Conservation (phyloP, 1,284 basidiomycete species). For the Ceraceosorus guamensis region DNA sequence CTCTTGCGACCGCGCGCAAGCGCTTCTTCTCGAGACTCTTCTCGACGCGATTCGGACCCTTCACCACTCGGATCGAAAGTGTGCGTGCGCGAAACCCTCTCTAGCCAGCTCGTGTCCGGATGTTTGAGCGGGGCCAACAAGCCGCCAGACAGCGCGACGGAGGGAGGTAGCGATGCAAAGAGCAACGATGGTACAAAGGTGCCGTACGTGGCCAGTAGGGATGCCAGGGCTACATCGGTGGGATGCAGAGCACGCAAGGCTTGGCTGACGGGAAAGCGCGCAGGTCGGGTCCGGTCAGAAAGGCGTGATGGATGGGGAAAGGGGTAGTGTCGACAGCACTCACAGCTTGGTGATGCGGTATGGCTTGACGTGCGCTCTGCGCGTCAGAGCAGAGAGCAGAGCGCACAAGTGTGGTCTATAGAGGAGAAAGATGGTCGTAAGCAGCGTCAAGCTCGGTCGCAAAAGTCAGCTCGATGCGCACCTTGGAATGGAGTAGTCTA, state of each 20-base stretch:
- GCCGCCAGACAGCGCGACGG: background rate
- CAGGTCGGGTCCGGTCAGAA: background rate
- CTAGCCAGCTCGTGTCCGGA: background rate
- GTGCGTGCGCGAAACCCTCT: background rate
- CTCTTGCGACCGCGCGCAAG: too few relatives aligned
- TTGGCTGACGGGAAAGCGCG: background rate
- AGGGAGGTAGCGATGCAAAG: background rate
- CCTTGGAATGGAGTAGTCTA: constrained; percentile 29
- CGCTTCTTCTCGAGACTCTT: too few relatives aligned
- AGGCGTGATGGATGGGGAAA: background rate
- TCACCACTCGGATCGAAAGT: background rate
- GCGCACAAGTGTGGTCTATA: background rate
- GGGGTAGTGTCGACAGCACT: background rate
- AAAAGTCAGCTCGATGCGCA: background rate
- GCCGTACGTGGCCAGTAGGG: background rate
- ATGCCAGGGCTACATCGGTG: background rate
- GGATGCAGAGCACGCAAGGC: background rate
- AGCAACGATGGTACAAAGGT: background rate
- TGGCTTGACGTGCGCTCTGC: background rate
- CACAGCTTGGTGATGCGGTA: background rate
- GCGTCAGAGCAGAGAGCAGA: background rate
- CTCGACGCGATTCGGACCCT: background rate
- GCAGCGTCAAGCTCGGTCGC: too few relatives aligned
- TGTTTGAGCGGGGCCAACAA: background rate
- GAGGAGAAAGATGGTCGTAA: background rate